Conservation (phyloP, 176 grass and related monocot genomes). For the Puccinellia tenuiflora region DNA sequence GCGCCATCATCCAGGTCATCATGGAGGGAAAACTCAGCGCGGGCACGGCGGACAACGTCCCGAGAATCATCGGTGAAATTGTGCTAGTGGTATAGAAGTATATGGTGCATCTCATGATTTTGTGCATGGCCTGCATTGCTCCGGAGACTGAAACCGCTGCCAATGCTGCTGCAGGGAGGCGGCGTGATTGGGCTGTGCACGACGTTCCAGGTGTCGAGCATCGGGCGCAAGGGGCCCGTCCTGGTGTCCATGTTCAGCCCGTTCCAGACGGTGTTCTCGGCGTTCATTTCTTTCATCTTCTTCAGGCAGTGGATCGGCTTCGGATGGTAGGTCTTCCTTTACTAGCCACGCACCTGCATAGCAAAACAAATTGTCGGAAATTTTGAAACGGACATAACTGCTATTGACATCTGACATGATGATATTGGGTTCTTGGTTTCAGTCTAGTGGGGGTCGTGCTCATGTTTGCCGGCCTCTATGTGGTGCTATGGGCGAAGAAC, state of each 20-base stretch:
- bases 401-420: background rate
- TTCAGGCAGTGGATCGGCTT: constrained; percentile 34
- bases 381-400: background rate
- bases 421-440: background rate
- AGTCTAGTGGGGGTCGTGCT: constrained; percentile 45
- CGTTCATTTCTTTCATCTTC: constrained; percentile 33
- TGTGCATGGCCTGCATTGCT: background rate
- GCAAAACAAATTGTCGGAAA: background rate
- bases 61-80: constrained; percentile 12
- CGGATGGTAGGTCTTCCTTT: constrained; percentile 29
- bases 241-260: constrained; percentile 53
- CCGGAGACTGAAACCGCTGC: background rate
- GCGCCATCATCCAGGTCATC: constrained; percentile 32
- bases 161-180: constrained; percentile 42
- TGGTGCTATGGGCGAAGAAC: constrained; percentile 60
- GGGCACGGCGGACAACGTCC: background rate
- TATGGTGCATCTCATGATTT: background rate
- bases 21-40: constrained; percentile 28
- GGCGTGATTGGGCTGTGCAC: constrained; percentile 26
- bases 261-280: constrained; percentile 38
- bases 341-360: background rate
- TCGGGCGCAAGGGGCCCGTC: constrained; percentile 40
- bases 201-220: constrained; percentile 41
- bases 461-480: constrained; percentile 65
- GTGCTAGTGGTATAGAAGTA: constrained; percentile 32